Evolutionary conservation across 2,329 filamentous ascomycete genomes (phyloP).

Genomic region (Pestalotiopsis sp.): DNA sequence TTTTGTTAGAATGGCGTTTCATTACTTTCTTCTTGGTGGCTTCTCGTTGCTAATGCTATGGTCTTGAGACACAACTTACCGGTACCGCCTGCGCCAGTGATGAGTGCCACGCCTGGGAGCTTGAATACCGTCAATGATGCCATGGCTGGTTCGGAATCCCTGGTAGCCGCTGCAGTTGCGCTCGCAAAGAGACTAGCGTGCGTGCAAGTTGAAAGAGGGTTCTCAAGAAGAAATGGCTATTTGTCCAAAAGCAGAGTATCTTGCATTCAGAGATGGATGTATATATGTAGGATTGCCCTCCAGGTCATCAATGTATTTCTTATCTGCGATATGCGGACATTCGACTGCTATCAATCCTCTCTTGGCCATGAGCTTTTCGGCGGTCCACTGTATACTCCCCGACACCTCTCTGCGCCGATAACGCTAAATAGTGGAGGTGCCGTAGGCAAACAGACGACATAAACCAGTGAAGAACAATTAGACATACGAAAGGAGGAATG

Average conservation of each 20-base stretch:
- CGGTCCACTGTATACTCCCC: not conserved
- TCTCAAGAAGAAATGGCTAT: not conserved
- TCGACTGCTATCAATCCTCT: not conserved
- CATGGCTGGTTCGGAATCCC: slow-evolving; percentile 8
- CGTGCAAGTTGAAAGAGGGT: too few relatives aligned
- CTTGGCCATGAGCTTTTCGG: not conserved
- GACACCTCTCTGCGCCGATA: not conserved
- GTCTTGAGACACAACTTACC: slow-evolving; percentile 30
- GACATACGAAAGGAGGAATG: too few relatives aligned
- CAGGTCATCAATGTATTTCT: not conserved
- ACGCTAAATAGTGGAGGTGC: not conserved
- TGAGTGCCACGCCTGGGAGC: slow-evolving; percentile 47
- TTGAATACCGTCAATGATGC: slow-evolving; percentile 21
- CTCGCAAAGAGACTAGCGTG: not conserved
- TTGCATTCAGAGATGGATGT: too few relatives aligned
- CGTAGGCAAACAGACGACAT: not conserved
- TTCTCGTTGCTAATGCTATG: too few relatives aligned
- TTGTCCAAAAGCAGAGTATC: not conserved
- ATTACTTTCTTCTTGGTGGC: too few relatives aligned
- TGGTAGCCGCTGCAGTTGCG: not conserved
- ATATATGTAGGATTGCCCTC: too few relatives aligned
- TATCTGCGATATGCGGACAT: not conserved
- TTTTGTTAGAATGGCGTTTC: not conserved
- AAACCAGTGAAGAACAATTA: not conserved
- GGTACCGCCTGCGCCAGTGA: slow-evolving; percentile 51